Conservation (phyloP, 2,329 filamentous ascomycete genomes). For the Botrytis sinoallii region DNA sequence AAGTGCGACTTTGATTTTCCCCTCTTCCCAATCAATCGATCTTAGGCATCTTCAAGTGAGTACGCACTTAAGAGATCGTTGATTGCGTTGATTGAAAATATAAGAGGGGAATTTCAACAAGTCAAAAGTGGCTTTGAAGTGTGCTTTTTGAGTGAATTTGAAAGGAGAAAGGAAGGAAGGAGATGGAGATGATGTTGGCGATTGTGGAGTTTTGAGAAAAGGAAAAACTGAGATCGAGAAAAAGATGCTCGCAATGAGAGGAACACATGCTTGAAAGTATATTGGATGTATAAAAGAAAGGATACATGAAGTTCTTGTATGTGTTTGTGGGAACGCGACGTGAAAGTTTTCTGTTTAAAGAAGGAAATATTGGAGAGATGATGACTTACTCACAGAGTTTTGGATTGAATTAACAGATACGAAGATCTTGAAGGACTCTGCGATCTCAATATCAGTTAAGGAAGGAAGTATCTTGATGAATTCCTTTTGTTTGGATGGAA, state of each 20-base stretch:
- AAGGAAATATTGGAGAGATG: not conserved
- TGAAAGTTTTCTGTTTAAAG: not conserved
- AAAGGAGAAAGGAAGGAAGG: not conserved
- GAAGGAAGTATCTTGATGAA: not conserved
- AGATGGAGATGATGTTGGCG: not conserved
- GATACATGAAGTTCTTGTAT: not conserved
- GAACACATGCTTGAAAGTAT: not conserved
- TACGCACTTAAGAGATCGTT: not conserved
- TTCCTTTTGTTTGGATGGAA: not conserved
- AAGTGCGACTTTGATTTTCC: not conserved
- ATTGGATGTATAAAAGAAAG: not conserved
- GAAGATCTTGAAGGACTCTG: constrained; percentile 14
- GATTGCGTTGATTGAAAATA: not conserved
- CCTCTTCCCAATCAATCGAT: not conserved
- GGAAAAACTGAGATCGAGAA: too few relatives aligned
- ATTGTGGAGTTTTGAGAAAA: too few relatives aligned
- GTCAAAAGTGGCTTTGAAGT: not conserved
- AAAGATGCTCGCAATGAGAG: not conserved
- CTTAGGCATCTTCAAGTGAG: not conserved
- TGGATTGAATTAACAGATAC: not conserved
- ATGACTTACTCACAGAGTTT: constrained; percentile 11
- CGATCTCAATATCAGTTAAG: not conserved
- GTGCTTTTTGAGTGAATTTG: not conserved
- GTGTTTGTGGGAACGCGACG: not conserved
- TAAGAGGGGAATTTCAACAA: not conserved